Evolutionary conservation across 225 moss, liverwort and hornwort species (phyloP).

Genomic region (Climacium dendroides): DNA sequence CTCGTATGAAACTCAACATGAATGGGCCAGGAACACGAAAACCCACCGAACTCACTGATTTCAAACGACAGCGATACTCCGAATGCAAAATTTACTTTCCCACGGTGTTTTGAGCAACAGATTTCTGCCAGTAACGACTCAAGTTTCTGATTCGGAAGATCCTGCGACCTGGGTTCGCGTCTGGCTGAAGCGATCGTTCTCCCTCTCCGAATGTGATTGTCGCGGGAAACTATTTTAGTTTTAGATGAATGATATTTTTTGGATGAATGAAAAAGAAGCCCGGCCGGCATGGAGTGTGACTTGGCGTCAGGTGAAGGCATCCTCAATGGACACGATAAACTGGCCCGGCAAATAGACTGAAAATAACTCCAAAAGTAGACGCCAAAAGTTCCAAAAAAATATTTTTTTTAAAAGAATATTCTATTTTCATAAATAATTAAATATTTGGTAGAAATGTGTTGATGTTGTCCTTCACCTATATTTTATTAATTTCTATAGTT

Average conservation of each 20-base stretch:
- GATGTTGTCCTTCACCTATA: not conserved
- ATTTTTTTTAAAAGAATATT: not conserved
- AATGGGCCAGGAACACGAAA: not conserved
- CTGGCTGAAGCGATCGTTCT: not conserved
- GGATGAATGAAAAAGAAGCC: not conserved
- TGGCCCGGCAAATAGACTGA: not conserved
- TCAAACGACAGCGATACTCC: not conserved
- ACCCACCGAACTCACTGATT: not conserved
- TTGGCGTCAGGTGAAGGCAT: no score
- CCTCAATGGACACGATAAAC: not conserved
- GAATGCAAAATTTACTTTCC: not conserved
- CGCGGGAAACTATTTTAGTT: not conserved
- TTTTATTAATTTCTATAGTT: no score
- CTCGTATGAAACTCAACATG: not conserved
- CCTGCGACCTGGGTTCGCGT: not conserved
- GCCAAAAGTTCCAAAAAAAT: not conserved
- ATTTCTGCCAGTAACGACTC: not conserved
- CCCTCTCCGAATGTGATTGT: not conserved
- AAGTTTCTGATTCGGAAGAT: not conserved
- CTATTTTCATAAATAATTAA: not conserved
- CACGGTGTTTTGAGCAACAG: not conserved
- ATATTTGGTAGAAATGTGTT: not conserved
- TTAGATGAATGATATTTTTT: not conserved
- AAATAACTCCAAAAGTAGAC: not conserved
- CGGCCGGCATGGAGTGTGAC: not conserved